A percentile compares a stretch with the other conserved stretches of the same genome.
phyloP scores from a whole-genome alignment of 108 stramenopile genomes.

The Cyclotella kingstonii region DNA sequence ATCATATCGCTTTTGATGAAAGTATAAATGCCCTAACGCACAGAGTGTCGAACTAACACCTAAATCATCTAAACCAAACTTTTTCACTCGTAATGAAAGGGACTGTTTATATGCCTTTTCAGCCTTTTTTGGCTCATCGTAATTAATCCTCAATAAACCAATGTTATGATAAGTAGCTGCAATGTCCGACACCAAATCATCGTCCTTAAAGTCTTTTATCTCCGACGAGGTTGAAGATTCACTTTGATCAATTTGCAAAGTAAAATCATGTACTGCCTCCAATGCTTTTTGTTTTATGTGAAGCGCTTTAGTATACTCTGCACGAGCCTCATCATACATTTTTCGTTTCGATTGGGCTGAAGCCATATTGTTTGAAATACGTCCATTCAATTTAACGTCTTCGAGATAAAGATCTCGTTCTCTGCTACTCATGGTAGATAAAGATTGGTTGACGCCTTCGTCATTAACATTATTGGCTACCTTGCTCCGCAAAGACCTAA shows the following conservation, averaged over 20 bases:
- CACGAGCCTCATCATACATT: slow-evolving; percentile 38
- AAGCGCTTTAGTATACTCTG: slow-evolving; percentile 39
- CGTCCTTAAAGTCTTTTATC: slow-evolving; percentile 13
- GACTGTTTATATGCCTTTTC: slow-evolving; percentile 53
- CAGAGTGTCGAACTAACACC: slow-evolving; percentile 45
- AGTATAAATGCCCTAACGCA: slow-evolving; percentile 45
- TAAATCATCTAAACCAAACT: slow-evolving; percentile 42
- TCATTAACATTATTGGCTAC: neutral
- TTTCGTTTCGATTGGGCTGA: slow-evolving; percentile 33
- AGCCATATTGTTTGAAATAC: slow-evolving; percentile 41
- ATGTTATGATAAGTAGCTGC: slow-evolving; percentile 51
- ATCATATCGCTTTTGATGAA: slow-evolving; percentile 38
- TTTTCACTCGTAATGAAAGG: slow-evolving; percentile 45
- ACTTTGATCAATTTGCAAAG: neutral
- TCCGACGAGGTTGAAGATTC: neutral
- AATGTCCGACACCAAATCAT: slow-evolving; percentile 65
- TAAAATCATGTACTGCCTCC: slow-evolving; percentile 25
- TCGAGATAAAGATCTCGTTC: slow-evolving; percentile 19
- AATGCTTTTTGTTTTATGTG: slow-evolving; percentile 43
- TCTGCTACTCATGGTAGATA: neutral
- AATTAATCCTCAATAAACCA: slow-evolving; percentile 37
- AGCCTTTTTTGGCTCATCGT: slow-evolving; percentile 36
- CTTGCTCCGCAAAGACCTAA: slow-evolving; percentile 17
- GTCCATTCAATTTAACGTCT: slow-evolving; percentile 40
- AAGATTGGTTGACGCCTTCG: neutral